A percentile compares a stretch with the other conserved stretches of the same genome.
phyloP scores from a whole-genome alignment of 2,329 filamentous ascomycete genomes.

The Epichloe gansuensis region DNA sequence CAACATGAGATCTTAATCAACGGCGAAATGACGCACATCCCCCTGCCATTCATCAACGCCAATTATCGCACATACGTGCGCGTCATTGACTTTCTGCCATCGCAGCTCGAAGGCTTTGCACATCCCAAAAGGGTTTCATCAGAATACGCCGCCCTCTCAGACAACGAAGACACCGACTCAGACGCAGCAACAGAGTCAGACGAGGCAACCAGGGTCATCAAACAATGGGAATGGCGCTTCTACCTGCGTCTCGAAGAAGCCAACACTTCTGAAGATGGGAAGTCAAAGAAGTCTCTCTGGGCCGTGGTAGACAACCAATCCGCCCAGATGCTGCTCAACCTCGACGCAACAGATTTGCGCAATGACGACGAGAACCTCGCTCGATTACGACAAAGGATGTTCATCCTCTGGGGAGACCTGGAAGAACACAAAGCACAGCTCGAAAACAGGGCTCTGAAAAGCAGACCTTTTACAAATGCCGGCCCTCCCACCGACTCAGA shows the following conservation, averaged over 20 bases:
- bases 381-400: constrained; percentile 55
- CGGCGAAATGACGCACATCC: constrained; percentile 20
- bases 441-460: constrained; percentile 2
- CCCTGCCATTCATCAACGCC: constrained; percentile 61
- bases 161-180: constrained; percentile 18
- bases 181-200: constrained; percentile 11
- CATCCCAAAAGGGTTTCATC: constrained; percentile 25
- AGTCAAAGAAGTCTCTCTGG: constrained; percentile 42
- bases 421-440: constrained; percentile 48
- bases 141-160: constrained; percentile 39
- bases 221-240: constrained; percentile 73
- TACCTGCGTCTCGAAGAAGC: constrained; percentile 61
- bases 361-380: constrained; percentile 34
- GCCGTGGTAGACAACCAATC: constrained; percentile 50
- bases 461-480: neutral
- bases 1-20: constrained; percentile 31
- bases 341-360: constrained; percentile 43
- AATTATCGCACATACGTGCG: constrained; percentile 58
- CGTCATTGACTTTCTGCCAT: constrained; percentile 72
- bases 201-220: constrained; percentile 9
- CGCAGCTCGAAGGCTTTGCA: constrained; percentile 58
- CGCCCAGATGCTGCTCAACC: constrained; percentile 33
- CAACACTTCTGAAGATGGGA: constrained; percentile 8
- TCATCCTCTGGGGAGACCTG: constrained; percentile 73
- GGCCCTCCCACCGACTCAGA: constrained; percentile 8